Conservation (phyloP, 495 filamentous ascomycete species). For the Penicillium riverlandense region DNA sequence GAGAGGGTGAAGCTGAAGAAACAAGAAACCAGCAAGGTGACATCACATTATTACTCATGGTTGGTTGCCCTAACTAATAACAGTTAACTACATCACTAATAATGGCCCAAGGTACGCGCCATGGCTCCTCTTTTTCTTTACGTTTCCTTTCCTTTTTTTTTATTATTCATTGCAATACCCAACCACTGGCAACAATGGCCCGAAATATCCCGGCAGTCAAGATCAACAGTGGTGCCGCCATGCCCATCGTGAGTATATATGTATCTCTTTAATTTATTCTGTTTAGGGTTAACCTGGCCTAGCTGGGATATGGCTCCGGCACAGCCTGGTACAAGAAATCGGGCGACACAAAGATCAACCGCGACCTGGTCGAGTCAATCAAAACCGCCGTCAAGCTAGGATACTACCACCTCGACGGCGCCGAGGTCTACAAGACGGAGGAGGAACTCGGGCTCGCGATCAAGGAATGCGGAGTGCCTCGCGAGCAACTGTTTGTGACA, state of each 20-base stretch:
- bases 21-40: background rate
- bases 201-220: conserved; percentile 41
- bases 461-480: conserved; percentile 54
- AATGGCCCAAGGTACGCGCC: too few relatives aligned
- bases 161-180: conserved; percentile 11
- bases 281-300: background rate
- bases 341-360: conserved; percentile 25
- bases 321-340: conserved; percentile 53
- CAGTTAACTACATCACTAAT: too few relatives aligned
- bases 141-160: too few relatives aligned
- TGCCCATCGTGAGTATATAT: conserved; percentile 55
- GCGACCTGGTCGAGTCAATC: conserved; percentile 47
- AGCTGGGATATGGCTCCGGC: conserved; percentile 70
- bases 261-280: too few relatives aligned
- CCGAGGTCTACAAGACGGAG: conserved; percentile 81
- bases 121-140: too few relatives aligned
- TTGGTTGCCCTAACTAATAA: too few relatives aligned
- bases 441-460: conserved; percentile 68
- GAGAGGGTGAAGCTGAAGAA: conserved; percentile 5
- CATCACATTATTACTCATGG: too few relatives aligned
- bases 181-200: background rate
- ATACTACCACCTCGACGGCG: conserved; percentile 72
- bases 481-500: conserved; percentile 66
- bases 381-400: conserved; percentile 63
- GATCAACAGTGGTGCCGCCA: conserved; percentile 64